These are phyloP conservation scores for Xylaria sp. DNA, from an alignment of 2,329 filamentous ascomycete species.

Conservation along the genomic window DNA sequence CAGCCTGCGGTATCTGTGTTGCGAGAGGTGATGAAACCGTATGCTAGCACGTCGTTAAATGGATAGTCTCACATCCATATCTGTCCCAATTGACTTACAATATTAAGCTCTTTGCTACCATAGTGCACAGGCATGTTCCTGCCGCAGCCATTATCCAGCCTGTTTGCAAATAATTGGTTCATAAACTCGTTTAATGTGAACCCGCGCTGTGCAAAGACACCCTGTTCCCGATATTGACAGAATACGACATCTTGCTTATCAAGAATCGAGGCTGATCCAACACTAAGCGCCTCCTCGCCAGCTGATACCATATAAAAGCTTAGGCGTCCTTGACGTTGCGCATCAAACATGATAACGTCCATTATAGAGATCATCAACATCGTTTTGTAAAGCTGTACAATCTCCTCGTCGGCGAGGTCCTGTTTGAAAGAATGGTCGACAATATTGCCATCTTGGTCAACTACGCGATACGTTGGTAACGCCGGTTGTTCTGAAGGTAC, in stretches of 20 bases:
- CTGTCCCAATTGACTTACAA: slow-evolving; percentile 63
- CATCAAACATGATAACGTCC: slow-evolving; percentile 98
- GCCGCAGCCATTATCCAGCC: slow-evolving; percentile 79
- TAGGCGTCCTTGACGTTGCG: slow-evolving; percentile 90
- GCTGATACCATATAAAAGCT: slow-evolving; percentile 98
- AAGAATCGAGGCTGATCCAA: slow-evolving; percentile 87
- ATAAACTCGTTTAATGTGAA: slow-evolving; percentile 91
- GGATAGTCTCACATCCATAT: not conserved
- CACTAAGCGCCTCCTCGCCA: slow-evolving; percentile 92
- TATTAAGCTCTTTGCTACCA: slow-evolving; percentile 82
- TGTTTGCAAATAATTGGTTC: slow-evolving; percentile 92
- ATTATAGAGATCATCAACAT: slow-evolving; percentile 81
- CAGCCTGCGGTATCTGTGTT: slow-evolving; percentile 89
- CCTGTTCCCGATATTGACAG: slow-evolving; percentile 93
- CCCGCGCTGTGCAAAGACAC: slow-evolving; percentile 88
- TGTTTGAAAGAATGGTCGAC: slow-evolving; percentile 77
- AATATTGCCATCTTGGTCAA: slow-evolving; percentile 87
- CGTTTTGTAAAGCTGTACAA: slow-evolving; percentile 70
- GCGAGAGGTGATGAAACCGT: slow-evolving; percentile 87
- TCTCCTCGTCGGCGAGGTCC: slow-evolving; percentile 72
- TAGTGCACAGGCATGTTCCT: slow-evolving; percentile 99
- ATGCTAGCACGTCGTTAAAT: slow-evolving; percentile 63
- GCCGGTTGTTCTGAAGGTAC: slow-evolving; percentile 76
- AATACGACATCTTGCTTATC: slow-evolving; percentile 90
- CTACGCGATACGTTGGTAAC: slow-evolving; percentile 89